A percentile compares a stretch with the other conserved stretches of the same genome.
phyloP scores from a whole-genome alignment of 345 rosid species.

The Viola odorata region DNA sequence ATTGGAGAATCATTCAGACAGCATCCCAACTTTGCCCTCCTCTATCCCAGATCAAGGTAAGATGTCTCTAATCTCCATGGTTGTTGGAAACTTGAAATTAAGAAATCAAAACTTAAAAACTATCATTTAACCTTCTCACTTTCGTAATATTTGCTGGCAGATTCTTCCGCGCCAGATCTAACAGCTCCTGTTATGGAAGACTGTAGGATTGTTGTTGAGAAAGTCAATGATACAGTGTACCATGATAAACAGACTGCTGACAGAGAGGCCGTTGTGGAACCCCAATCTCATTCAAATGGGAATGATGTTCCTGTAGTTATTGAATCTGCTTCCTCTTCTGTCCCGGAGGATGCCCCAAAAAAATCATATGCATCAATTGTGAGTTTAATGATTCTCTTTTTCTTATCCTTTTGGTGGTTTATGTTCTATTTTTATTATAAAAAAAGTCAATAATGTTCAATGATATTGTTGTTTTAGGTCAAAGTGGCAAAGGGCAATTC shows the following conservation, averaged over 20 bases:
- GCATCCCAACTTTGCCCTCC: slow-evolving; percentile 20
- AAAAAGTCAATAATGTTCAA: background rate
- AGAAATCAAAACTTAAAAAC: too few relatives aligned
- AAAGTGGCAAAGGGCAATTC: slow-evolving; percentile 15
- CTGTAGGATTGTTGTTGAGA: slow-evolving; percentile 5
- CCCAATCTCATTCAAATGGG: slow-evolving; percentile 12
- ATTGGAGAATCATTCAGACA: slow-evolving; percentile 16
- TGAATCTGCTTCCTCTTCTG: slow-evolving; percentile 14
- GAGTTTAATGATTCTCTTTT: slow-evolving; percentile 1
- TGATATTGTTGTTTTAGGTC: slow-evolving; percentile 13
- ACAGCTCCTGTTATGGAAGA: slow-evolving; percentile 8
- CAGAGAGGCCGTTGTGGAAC: slow-evolving; percentile 14
- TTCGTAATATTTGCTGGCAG: background rate
- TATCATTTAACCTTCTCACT: background rate
- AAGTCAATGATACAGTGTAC: slow-evolving; percentile 5
- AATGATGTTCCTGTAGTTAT: slow-evolving; percentile 8
- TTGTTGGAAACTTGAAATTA: background rate
- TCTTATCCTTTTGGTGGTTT: background rate
- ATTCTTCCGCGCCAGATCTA: slow-evolving; percentile 12
- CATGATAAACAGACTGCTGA: slow-evolving; percentile 6
- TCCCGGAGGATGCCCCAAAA: slow-evolving; percentile 20
- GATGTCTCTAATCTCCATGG: background rate
- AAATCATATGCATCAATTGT: slow-evolving; percentile 33
- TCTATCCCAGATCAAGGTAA: slow-evolving; percentile 32
- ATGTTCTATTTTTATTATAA: background rate